Evolutionary conservation across 73 alveolate genomes (phyloP), one percentile per base, ranked within the genome.

Genomic region (Paramecium pentaurelia): DNA sequence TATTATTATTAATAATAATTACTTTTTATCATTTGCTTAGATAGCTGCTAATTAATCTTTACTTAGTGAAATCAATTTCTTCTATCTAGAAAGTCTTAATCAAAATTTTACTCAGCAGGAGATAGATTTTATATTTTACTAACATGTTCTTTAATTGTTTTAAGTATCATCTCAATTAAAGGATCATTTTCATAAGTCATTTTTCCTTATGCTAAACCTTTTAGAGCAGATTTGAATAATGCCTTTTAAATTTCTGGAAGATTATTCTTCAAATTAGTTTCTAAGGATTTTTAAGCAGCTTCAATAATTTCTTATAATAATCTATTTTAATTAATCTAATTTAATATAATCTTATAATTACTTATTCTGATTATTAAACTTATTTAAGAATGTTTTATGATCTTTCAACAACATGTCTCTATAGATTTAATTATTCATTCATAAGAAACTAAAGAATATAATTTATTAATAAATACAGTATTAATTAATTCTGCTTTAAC

Each of bases 111-210:
- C 94, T 89, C 90, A 71, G 51, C 85, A 28, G 94, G 90, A 28
- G 92, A 32, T n/a, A 89, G 85, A 45, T 58, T 45, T 77, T 77
- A 25, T 34, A 89, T 89, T 85, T 89, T 89, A 37, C 75, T 70
- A 20, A 89, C 94, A 40, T 71, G 86, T 16, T 47, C 85, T 73
- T 71, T 64, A 71, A 89, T 89, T 47, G 94, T 71, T 25, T 58
- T 25, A 18, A 89, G 70, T 1, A 89, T 71, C 94, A 89, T 58
- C 16, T 77, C 60, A 40, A 89, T 77, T 12, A 89, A 73, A 20
- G 94, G 94, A 71, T 89, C 94, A 14, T 71, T 89, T 44, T 89
- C 85, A 44, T 89, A 89, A 28, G 86, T 83, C 94, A 89, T 89
- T 30, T 89, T 44, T 16, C 94, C 94, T 83, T 89, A 58, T 37